phyloP scores from a whole-genome alignment of 73 alveolate genomes.

The Effrenium voratum region DNA sequence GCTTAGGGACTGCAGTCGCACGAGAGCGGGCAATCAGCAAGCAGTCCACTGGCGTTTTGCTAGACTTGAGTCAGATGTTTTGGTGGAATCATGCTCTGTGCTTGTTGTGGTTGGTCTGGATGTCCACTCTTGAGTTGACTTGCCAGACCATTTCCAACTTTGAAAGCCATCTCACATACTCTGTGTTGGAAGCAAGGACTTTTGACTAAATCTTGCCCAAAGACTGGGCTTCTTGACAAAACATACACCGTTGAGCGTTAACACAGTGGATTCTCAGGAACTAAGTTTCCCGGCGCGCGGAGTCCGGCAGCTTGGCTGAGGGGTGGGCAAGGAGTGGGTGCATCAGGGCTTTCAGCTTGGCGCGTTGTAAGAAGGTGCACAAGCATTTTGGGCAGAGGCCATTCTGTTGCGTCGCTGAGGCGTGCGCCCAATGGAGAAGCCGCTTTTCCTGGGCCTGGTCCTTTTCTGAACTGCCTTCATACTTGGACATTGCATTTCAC shows the following conservation, averaged over 20 bases:
- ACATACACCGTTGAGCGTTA: neutral
- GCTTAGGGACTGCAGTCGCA: too few species aligned
- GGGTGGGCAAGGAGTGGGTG: neutral
- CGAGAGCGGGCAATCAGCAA: too few species aligned
- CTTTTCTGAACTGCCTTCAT: neutral
- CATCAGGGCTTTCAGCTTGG: neutral
- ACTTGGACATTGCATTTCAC: neutral
- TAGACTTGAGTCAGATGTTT: neutral
- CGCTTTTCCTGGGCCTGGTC: constrained; percentile 14
- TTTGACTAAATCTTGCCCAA: too few species aligned
- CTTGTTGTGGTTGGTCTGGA: neutral
- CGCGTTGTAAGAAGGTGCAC: neutral
- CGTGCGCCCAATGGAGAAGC: constrained; percentile 31
- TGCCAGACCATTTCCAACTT: neutral
- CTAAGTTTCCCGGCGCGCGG: neutral
- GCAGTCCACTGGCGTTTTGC: too few species aligned
- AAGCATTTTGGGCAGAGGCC: neutral
- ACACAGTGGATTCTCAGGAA: too few species aligned
- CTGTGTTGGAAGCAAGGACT: too few species aligned
- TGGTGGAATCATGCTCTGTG: too few species aligned
- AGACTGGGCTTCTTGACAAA: too few species aligned
- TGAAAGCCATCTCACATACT: too few species aligned
- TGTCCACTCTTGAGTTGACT: neutral
- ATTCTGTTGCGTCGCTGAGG: neutral
- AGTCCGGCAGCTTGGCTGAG: neutral